Evolutionary conservation across 1,139 yeast genomes (phyloP).

Genomic region (Candida smagusa): DNA sequence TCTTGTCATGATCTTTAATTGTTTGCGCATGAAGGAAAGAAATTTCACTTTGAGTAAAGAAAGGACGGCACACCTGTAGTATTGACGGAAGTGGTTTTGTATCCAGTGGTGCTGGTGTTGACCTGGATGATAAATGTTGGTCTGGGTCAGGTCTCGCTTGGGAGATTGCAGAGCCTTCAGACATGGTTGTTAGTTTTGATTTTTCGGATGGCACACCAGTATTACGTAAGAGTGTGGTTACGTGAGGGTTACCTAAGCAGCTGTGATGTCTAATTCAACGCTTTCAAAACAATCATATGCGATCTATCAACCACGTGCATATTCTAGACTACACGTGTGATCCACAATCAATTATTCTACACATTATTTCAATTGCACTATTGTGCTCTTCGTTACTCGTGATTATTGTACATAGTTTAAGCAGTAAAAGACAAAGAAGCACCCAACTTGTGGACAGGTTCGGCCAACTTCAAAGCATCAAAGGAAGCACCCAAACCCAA

Average conservation of each 20-base stretch:
- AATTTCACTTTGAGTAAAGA: slow-evolving; percentile 55
- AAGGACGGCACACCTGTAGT: slow-evolving; percentile 61
- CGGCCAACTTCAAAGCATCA: slow-evolving; percentile 93
- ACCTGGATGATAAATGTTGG: slow-evolving; percentile 1
- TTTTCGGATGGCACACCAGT: too few relatives aligned
- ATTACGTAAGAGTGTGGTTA: too few relatives aligned
- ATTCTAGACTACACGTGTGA: too few relatives aligned
- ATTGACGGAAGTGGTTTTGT: slow-evolving; percentile 10
- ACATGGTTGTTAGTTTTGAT: too few relatives aligned
- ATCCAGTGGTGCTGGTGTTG: slow-evolving; percentile 1
- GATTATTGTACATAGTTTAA: slow-evolving; percentile 28
- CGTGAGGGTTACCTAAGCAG: too few relatives aligned
- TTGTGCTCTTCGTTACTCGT: not conserved
- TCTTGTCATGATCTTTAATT: slow-evolving; percentile 47
- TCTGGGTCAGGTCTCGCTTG: slow-evolving; percentile 3
- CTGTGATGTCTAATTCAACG: too few relatives aligned
- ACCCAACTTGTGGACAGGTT: slow-evolving; percentile 98
- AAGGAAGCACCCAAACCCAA: slow-evolving; percentile 97
- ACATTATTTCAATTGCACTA: not conserved
- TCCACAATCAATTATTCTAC: too few relatives aligned
- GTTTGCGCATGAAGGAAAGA: slow-evolving; percentile 49
- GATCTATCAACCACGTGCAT: too few relatives aligned
- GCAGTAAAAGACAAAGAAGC: slow-evolving; percentile 90
- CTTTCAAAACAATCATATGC: too few relatives aligned
- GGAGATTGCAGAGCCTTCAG: not conserved